A percentile compares a stretch with the other conserved stretches of the same genome.
phyloP scores from a whole-genome alignment of 495 filamentous ascomycete genomes.

The Pyrenula massariospora region DNA sequence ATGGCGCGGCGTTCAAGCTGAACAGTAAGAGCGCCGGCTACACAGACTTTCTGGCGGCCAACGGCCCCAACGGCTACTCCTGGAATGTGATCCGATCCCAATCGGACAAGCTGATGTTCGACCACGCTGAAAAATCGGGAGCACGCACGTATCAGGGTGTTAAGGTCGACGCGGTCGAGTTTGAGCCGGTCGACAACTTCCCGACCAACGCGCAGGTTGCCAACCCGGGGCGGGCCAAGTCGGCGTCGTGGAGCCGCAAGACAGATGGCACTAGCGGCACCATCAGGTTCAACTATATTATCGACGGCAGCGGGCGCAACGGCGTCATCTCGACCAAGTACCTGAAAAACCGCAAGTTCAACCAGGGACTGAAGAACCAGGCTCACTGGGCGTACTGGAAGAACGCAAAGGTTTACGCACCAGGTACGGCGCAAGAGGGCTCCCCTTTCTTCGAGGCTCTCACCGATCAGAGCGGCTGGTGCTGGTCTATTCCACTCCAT shows the following conservation, averaged over 20 bases:
- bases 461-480: constrained; percentile 23
- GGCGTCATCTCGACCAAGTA: constrained; percentile 26
- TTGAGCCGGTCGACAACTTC: constrained; percentile 4
- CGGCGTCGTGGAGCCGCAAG: constrained; percentile 29
- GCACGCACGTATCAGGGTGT: constrained; percentile 32
- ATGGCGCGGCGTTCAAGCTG: constrained; percentile 32
- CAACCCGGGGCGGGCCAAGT: constrained; percentile 28
- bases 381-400: constrained; percentile 29
- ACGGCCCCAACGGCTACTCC: constrained; percentile 26
- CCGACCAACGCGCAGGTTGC: constrained; percentile 1
- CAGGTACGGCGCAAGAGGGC: constrained; percentile 11
- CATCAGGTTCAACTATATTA: constrained; percentile 21
- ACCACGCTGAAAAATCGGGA: constrained; percentile 32
- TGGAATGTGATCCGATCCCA: constrained; percentile 45
- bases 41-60: constrained; percentile 35
- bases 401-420: constrained; percentile 8
- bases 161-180: constrained; percentile 28
- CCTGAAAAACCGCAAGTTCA: constrained; percentile 22
- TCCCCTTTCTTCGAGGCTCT: constrained; percentile 26
- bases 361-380: constrained; percentile 23
- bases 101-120: constrained; percentile 36
- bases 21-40: constrained; percentile 28
- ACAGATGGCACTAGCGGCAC: constrained; percentile 25
- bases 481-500: constrained; percentile 23
- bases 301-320: constrained; percentile 24